These are phyloP conservation scores for Theobroma grandiflorum DNA, from an alignment of 441 rosid species.

Conservation along the genomic window DNA sequence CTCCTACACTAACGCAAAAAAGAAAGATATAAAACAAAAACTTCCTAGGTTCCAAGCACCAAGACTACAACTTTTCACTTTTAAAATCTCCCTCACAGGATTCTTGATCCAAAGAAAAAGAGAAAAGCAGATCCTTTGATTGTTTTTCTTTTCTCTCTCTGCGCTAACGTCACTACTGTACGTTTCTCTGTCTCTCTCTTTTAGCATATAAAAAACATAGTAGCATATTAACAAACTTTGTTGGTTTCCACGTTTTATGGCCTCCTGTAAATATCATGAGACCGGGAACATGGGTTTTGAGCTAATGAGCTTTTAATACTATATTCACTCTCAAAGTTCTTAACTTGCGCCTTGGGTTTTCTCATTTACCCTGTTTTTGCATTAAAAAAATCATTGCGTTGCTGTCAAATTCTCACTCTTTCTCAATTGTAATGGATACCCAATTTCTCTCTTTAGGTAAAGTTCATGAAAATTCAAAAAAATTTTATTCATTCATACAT, in stretches of 20 bases:
- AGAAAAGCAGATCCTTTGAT: neutral
- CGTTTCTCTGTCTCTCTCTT: neutral
- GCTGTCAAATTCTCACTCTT: constrained; percentile 7
- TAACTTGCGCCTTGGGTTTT: constrained; percentile 21
- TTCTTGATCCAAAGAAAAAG: constrained; percentile 1
- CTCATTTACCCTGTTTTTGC: neutral
- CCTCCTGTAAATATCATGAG: neutral
- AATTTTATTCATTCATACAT: neutral
- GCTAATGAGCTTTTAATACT: neutral
- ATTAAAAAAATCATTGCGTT: constrained; percentile 11
- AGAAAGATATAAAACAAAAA: neutral
- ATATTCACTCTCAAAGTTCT: constrained; percentile 24
- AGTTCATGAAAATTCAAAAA: neutral
- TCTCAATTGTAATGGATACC: neutral
- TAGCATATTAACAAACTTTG: neutral
- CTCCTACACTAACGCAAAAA: neutral
- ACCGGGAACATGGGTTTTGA: constrained; percentile 4
- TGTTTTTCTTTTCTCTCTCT: neutral
- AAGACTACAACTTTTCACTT: constrained; percentile 20
- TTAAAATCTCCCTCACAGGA: neutral
- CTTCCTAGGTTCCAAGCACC: neutral
- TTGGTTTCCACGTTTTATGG: neutral
- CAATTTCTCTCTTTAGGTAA: neutral
- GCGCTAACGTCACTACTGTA: constrained; percentile 15
- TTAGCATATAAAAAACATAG: neutral